Evolutionary conservation across 179 eudicot species (phyloP).

Genomic region (Corrigiola litoralis): DNA sequence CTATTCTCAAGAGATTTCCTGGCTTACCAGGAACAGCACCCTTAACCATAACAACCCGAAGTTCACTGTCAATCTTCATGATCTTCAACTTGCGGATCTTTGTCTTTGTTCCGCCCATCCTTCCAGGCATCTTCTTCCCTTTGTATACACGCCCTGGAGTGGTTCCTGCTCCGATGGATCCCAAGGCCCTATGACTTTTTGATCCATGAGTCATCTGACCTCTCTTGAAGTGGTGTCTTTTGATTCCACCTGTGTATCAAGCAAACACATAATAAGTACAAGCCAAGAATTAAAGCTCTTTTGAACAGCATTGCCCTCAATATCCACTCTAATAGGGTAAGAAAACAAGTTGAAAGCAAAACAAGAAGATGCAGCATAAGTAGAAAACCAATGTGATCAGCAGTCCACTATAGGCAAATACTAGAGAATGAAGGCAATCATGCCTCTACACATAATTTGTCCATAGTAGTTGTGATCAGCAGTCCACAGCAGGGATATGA

Average conservation of each 20-base stretch:
- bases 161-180: slow-evolving; percentile 98
- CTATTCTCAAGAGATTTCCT: slow-evolving; percentile 78
- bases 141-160: slow-evolving; percentile 88
- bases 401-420: background rate
- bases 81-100: slow-evolving; percentile 82
- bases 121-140: slow-evolving; percentile 98
- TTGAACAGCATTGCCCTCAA: background rate
- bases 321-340: background rate
- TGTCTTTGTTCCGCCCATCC: slow-evolving; percentile 93
- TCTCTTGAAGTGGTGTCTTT: slow-evolving; percentile 89
- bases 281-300: background rate
- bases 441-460: too few relatives aligned
- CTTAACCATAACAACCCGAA: slow-evolving; percentile 75
- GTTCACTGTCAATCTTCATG: slow-evolving; percentile 76
- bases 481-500: too few relatives aligned
- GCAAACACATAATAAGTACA: background rate
- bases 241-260: slow-evolving; percentile 71
- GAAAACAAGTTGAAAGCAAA: too few relatives aligned
- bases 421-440: background rate
- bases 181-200: slow-evolving; percentile 87
- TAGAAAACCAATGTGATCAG: too few relatives aligned
- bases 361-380: too few relatives aligned
- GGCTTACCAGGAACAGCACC: slow-evolving; percentile 99
- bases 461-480: too few relatives aligned
- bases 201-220: slow-evolving; percentile 97